Conservation (phyloP, 202 grass and related monocot genomes). For the Setaria viridis region DNA sequence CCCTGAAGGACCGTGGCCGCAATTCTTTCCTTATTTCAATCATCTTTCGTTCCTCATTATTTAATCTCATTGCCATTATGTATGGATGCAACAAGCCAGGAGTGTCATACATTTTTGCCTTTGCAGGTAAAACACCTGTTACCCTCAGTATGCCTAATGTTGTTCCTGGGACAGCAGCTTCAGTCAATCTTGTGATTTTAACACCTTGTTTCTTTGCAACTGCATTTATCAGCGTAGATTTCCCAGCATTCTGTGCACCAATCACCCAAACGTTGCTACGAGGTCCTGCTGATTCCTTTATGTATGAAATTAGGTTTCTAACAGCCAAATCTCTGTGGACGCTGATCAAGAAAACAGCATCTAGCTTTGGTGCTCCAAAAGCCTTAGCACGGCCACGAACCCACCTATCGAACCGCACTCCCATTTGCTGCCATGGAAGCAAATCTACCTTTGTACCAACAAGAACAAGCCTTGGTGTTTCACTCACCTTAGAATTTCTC, state of each 20-base stretch:
- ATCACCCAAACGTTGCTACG: constrained; percentile 95
- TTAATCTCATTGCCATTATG: constrained; percentile 80
- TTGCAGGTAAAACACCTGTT: constrained; percentile 85
- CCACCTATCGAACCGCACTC: constrained; percentile 79
- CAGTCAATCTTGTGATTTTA: constrained; percentile 77
- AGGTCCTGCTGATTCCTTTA: constrained; percentile 78
- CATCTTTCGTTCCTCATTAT: constrained; percentile 86
- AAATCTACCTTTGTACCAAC: constrained; percentile 85
- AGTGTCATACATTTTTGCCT: constrained; percentile 97
- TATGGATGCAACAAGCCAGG: constrained; percentile 91
- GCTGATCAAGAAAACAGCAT: constrained; percentile 79
- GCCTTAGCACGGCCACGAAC: constrained; percentile 83
- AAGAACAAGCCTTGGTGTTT: constrained; percentile 80
- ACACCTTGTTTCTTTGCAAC: constrained; percentile 86
- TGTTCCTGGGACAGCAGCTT: constrained; percentile 86
- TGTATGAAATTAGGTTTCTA: constrained; percentile 80
- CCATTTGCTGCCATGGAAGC: constrained; percentile 79
- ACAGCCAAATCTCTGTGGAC: constrained; percentile 85
- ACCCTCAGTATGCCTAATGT: constrained; percentile 88
- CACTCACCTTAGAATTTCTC: constrained; percentile 57
- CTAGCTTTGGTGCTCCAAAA: constrained; percentile 78
- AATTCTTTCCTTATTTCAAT: constrained; percentile 91
- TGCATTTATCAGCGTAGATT: constrained; percentile 97
- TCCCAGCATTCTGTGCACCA: constrained; percentile 96
- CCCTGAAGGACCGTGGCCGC: constrained; percentile 67